phyloP scores from a whole-genome alignment of 2,329 filamentous ascomycete genomes.

The Emmonsia crescens region DNA sequence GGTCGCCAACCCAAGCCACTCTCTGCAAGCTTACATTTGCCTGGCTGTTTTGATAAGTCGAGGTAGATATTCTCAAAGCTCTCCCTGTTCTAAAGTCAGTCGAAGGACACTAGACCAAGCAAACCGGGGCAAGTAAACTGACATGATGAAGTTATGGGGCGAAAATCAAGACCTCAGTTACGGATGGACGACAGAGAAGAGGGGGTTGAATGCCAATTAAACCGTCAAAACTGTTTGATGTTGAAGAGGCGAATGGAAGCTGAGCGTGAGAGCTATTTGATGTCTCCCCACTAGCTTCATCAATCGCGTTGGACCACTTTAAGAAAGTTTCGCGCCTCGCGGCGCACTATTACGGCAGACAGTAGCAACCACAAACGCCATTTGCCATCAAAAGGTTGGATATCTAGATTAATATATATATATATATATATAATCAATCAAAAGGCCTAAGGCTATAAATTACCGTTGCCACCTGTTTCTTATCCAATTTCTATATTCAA shows the following conservation, averaged over 20 bases:
- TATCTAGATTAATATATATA: no score
- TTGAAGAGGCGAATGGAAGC: background rate
- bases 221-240: background rate
- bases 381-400: no score
- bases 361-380: background rate
- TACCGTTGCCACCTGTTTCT: no score
- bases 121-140: background rate
- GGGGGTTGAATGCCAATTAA: background rate
- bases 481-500: no score
- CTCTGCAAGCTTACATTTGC: slow-evolving; percentile 91
- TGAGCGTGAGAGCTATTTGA: background rate
- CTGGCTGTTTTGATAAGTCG: slow-evolving; percentile 83
- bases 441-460: no score
- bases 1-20: slow-evolving; percentile 95
- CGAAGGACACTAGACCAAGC: background rate
- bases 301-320: slow-evolving; percentile 4
- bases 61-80: slow-evolving; percentile 96
- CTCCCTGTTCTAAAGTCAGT: slow-evolving; percentile 46
- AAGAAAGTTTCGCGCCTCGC: background rate
- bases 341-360: background rate
- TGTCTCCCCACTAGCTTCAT: background rate
- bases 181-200: background rate
- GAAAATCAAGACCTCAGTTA: background rate
- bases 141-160: slow-evolving; percentile 7
- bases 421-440: no score